These are phyloP conservation scores for Pichia sorboxylosa DNA, from an alignment of 1,139 yeast genomes.

Conservation along the genomic window DNA sequence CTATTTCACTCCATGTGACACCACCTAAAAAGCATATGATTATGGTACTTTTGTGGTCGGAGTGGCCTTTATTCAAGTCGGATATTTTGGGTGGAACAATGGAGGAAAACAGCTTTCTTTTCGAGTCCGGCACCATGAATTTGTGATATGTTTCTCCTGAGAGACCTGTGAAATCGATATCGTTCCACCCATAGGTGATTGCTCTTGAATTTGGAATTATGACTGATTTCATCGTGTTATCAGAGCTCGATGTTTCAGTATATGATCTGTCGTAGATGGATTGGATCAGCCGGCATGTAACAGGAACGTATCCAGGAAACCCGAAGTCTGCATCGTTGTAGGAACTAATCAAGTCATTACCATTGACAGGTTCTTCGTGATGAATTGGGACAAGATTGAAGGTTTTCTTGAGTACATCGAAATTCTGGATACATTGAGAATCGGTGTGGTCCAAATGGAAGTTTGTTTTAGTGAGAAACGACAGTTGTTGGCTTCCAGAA, in stretches of 20 bases:
- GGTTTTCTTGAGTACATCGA: conserved; percentile 16
- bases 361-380: conserved; percentile 1
- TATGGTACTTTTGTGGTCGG: conserved; percentile 32
- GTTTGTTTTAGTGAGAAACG: conserved; percentile 13
- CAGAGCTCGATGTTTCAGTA: background rate
- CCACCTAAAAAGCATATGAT: conserved; percentile 58
- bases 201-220: conserved; percentile 4
- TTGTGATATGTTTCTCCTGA: conserved; percentile 19
- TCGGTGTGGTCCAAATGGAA: conserved; percentile 3
- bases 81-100: conserved; percentile 19
- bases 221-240: background rate
- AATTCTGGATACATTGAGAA: conserved; percentile 24
- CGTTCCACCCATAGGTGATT: conserved; percentile 23
- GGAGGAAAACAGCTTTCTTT: conserved; percentile 19
- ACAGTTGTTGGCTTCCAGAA: conserved; percentile 11
- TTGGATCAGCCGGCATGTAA: conserved; percentile 37
- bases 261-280: conserved; percentile 37
- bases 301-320: conserved; percentile 43
- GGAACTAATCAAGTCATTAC: background rate
- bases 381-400: conserved; percentile 22
- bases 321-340: conserved; percentile 36
- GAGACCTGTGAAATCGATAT: conserved; percentile 18
- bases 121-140: conserved; percentile 22
- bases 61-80: conserved; percentile 22
- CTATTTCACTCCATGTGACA: conserved; percentile 64